Conservation (phyloP, 2,329 filamentous ascomycete genomes). For the Aureobasidium zeae region DNA sequence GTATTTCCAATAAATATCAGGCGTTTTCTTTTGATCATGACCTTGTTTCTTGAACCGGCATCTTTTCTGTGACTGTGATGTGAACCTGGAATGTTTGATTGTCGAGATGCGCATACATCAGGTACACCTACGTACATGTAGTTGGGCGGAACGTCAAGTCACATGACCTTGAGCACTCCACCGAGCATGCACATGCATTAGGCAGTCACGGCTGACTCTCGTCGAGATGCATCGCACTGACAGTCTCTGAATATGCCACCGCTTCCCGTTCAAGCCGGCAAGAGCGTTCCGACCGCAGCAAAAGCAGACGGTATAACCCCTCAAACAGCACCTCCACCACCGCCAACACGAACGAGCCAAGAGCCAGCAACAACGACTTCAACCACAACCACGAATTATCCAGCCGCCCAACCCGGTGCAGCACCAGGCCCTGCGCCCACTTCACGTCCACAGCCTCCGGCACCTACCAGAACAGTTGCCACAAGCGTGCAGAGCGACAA, state of each 20-base stretch:
- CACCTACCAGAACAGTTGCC: constrained; percentile 22
- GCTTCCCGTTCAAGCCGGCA: constrained; percentile 38
- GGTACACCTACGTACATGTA: background rate
- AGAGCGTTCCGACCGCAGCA: constrained; percentile 33
- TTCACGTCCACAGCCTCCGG: constrained; percentile 19
- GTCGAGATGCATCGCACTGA: background rate
- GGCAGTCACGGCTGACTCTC: too few species aligned
- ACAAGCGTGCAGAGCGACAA: constrained; percentile 21
- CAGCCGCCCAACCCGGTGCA: constrained; percentile 26
- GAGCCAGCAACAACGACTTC: constrained; percentile 19
- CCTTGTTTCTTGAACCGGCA: constrained; percentile 5
- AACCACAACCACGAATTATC: constrained; percentile 20
- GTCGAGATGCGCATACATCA: background rate
- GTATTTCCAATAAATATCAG: constrained; percentile 18
- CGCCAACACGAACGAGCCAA: background rate
- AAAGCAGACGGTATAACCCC: constrained; percentile 31
- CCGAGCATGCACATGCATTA: background rate
- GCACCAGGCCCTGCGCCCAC: constrained; percentile 27
- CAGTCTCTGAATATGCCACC: constrained; percentile 33
- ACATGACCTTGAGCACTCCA: background rate
- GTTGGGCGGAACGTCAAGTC: background rate
- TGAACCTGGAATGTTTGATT: background rate
- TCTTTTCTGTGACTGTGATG: background rate
- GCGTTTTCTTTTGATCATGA: constrained; percentile 16
- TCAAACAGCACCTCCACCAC: constrained; percentile 28